phyloP scores from a whole-genome alignment of 306 rosid species.

The Cucurbita maxima region DNA sequence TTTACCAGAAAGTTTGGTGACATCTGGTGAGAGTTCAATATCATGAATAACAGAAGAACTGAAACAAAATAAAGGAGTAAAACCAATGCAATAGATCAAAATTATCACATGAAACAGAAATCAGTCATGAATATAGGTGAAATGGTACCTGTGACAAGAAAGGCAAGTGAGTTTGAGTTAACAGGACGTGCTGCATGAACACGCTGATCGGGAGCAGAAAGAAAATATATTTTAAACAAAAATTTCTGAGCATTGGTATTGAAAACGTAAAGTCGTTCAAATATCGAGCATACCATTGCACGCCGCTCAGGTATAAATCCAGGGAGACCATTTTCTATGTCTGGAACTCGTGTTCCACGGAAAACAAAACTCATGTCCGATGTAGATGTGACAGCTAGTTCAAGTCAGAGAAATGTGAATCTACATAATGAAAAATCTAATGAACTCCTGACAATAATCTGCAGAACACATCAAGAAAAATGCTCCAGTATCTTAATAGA shows the following conservation, averaged over 20 bases:
- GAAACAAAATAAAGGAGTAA: constrained; percentile 17
- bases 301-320: constrained; percentile 73
- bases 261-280: background rate
- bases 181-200: constrained; percentile 65
- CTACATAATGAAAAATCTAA: background rate
- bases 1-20: constrained; percentile 86
- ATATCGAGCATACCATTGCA: constrained; percentile 39
- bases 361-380: constrained; percentile 75
- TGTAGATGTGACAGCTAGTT: constrained; percentile 6
- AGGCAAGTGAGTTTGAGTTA: constrained; percentile 79
- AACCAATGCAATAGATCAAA: background rate
- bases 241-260: background rate
- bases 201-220: constrained; percentile 23
- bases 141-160: constrained; percentile 79
- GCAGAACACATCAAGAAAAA: background rate
- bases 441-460: background rate
- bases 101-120: background rate
- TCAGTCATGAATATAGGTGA: background rate
- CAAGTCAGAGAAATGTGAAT: background rate
- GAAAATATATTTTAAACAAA: background rate
- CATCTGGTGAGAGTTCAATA: constrained; percentile 86
- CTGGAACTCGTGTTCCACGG: constrained; percentile 65
- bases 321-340: constrained; percentile 67
- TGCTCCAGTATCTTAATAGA: background rate
- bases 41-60: constrained; percentile 85